Base-by-base conservation (phyloP, 2,329 filamentous ascomycete genomes). In the Alternaria ethzedia region DNA sequence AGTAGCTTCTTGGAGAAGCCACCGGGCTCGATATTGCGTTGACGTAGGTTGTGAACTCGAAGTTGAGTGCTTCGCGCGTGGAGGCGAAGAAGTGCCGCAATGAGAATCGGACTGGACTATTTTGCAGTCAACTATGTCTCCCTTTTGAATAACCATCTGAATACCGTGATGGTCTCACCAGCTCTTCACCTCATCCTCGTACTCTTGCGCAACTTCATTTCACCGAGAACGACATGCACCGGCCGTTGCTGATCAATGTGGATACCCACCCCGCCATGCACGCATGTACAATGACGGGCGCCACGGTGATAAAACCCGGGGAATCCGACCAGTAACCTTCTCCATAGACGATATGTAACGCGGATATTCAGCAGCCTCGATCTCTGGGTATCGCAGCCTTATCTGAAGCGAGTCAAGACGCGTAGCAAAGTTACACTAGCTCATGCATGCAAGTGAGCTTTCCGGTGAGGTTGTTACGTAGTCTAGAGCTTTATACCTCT, bases 241-340 rank as follows among this genome's bases (percentile, higher is more conserved):
- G 25, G 54, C 43, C 46, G 36, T 64, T 54, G 51, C 51, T 55
- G 59, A 58, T 63, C 44, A 47, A 65, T 65, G 66, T 66, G 61
- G 60, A 64, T 60, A 57, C 49, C 15, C 56, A 63, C 75, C 73
- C 76, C 73, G 65, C 72, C 71, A 67, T 75, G 68, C 59, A 57
- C 59, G 63, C 70, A 67, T 75, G 68, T 61, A 57, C 59, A 64
- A 75, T 74, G 72, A 74, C 69, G 67, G 68, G 28, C 25, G 45
- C 59, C 54, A 61, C 15, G 46, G 54, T 54, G 23, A 21, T 45
- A 44, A 20, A 58, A 49, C 10, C 49, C 49, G 49, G 17, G n/a
- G 17, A 26, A 51, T 59, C 60, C 64, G 63, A 54, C 76, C 73
- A 78, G 75, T 78, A 47, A 52, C 11, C 61, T 44, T 28, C 26